Conservation (phyloP, 176 grass and related monocot genomes). For the Phoenix dactylifera region DNA sequence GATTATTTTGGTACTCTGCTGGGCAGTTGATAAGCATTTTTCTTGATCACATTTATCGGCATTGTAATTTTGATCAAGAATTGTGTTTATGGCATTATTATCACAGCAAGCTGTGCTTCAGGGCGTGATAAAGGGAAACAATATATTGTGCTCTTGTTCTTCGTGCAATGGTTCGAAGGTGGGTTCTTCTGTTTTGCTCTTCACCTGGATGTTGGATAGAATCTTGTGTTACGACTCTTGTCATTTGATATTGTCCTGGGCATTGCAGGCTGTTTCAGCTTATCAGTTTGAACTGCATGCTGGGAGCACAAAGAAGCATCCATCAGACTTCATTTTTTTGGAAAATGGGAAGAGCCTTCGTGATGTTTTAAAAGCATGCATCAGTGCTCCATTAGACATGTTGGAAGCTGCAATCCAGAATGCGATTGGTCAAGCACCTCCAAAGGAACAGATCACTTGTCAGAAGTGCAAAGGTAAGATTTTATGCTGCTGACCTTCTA, state of each 20-base stretch:
- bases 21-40: too few species aligned
- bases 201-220: slow-evolving; percentile 1
- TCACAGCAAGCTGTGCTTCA: slow-evolving; percentile 50
- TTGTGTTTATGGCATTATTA: slow-evolving; percentile 20
- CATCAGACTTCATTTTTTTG: slow-evolving; percentile 61
- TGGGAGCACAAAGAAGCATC: slow-evolving; percentile 70
- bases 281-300: slow-evolving; percentile 67
- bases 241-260: neutral
- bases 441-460: slow-evolving; percentile 29
- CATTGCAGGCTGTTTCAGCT: slow-evolving; percentile 49
- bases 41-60: too few species aligned
- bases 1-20: too few species aligned
- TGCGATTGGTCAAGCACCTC: slow-evolving; percentile 34
- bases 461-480: slow-evolving; percentile 52
- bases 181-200: slow-evolving; percentile 17
- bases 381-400: slow-evolving; percentile 34
- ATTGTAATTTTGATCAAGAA: slow-evolving; percentile 12
- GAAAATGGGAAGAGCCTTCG: slow-evolving; percentile 58
- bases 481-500: slow-evolving; percentile 5
- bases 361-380: slow-evolving; percentile 38
- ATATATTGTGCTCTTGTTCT: slow-evolving; percentile 51
- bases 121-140: slow-evolving; percentile 51
- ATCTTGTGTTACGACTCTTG: slow-evolving; percentile 14
- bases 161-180: slow-evolving; percentile 57
- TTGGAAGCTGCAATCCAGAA: slow-evolving; percentile 41